Percentiles rank a stretch among this genome's conserved stretches.
These are phyloP conservation scores for Thelonectria discophora DNA, from an alignment of 2,329 filamentous ascomycete genomes.

Conservation along the genomic window DNA sequence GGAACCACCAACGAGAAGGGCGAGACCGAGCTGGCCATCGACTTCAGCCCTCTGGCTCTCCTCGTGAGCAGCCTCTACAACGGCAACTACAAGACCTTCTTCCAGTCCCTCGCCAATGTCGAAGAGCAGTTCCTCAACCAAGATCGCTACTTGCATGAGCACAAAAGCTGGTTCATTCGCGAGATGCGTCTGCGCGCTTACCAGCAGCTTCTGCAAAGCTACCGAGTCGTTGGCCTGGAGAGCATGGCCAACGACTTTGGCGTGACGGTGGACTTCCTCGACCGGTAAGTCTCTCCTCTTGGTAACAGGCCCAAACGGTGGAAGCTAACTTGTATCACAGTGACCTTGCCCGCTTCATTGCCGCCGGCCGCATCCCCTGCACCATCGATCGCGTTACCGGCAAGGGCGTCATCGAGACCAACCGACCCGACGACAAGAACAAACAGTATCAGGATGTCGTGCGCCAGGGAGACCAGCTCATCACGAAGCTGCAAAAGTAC, in stretches of 20 bases:
- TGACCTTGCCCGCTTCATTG: constrained; percentile 97
- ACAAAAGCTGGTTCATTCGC: constrained; percentile 95
- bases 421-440: constrained; percentile 98
- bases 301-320: background rate
- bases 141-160: constrained; percentile 94
- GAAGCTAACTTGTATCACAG: constrained; percentile 53
- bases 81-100: constrained; percentile 94
- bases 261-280: constrained; percentile 94
- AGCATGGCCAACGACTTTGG: constrained; percentile 98
- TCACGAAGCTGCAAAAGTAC: constrained; percentile 99
- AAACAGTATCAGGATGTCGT: constrained; percentile 99
- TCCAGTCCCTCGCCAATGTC: constrained; percentile 85
- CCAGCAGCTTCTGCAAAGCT: constrained; percentile 96
- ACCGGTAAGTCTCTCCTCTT: constrained; percentile 70
- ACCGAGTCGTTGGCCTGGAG: constrained; percentile 93
- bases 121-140: constrained; percentile 94
- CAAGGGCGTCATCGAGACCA: constrained; percentile 97
- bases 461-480: constrained; percentile 95
- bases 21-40: constrained; percentile 82
- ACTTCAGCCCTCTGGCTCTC: constrained; percentile 88
- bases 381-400: constrained; percentile 97
- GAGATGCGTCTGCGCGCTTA: constrained; percentile 98
- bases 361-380: constrained; percentile 91
- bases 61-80: constrained; percentile 92
- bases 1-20: constrained; percentile 76